These are phyloP conservation scores for Thermothelomyces thermophilus DNA, from an alignment of 2,329 filamentous ascomycete genomes.

Conservation along the genomic window DNA sequence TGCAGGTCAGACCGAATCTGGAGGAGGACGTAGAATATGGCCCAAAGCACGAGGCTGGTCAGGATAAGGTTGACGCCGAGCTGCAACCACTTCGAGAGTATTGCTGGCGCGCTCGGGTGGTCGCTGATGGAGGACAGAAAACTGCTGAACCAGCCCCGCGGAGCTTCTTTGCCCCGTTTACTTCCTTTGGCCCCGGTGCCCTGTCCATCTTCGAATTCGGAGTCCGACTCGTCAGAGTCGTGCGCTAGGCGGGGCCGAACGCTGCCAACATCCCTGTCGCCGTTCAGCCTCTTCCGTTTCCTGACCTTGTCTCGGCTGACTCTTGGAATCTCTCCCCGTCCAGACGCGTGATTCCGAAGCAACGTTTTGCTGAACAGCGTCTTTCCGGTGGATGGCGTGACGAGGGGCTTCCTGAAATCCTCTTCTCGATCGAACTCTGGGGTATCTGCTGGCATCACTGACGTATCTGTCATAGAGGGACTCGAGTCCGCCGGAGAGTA, in stretches of 20 bases:
- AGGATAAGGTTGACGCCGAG: slow-evolving; percentile 59
- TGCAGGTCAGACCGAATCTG: slow-evolving; percentile 70
- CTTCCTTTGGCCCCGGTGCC: slow-evolving; percentile 26
- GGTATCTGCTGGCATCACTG: slow-evolving; percentile 46
- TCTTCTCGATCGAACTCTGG: slow-evolving; percentile 44
- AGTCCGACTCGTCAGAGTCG: slow-evolving; percentile 46
- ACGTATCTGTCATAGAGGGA: slow-evolving; percentile 51
- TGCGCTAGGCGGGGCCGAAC: slow-evolving; percentile 40
- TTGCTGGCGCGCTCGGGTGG: slow-evolving; percentile 52
- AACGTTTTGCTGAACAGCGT: slow-evolving; percentile 38
- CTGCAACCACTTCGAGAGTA: slow-evolving; percentile 54
- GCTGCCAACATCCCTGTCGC: slow-evolving; percentile 47
- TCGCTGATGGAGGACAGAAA: slow-evolving; percentile 48
- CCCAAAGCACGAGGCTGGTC: slow-evolving; percentile 47
- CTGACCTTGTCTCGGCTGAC: slow-evolving; percentile 43
- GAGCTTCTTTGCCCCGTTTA: slow-evolving; percentile 8
- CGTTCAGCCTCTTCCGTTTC: slow-evolving; percentile 48
- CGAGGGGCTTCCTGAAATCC: slow-evolving; percentile 37
- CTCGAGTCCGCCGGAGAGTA: slow-evolving; percentile 54
- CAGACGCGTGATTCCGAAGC: slow-evolving; percentile 41
- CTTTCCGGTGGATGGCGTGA: slow-evolving; percentile 44
- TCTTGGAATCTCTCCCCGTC: slow-evolving; percentile 58
- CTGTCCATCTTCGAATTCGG: slow-evolving; percentile 30
- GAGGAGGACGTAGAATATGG: slow-evolving; percentile 61
- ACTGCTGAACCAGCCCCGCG: slow-evolving; percentile 33